Percentiles rank a stretch among this genome's conserved stretches.
phyloP scores from a whole-genome alignment of 1,139 yeast species.

The Kluyveromyces marxianus region DNA sequence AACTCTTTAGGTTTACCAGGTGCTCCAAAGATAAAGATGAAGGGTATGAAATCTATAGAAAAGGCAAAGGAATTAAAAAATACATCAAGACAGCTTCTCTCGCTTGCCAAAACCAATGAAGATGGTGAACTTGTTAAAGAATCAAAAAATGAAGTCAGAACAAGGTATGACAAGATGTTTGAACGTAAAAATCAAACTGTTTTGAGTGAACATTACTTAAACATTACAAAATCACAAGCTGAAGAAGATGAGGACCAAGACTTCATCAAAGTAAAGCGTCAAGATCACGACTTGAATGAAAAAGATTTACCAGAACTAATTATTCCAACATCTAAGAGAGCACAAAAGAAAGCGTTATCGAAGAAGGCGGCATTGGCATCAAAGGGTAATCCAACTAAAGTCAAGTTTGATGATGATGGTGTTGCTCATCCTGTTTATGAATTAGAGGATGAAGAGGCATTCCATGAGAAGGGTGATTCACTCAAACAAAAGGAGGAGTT shows the following conservation, averaged over 20 bases:
- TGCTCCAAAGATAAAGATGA: conserved; percentile 84
- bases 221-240: conserved; percentile 43
- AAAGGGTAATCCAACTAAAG: conserved; percentile 66
- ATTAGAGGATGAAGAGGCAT: conserved; percentile 83
- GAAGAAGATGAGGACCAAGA: conserved; percentile 57
- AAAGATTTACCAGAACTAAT: conserved; percentile 55
- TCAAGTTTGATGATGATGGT: conserved; percentile 92
- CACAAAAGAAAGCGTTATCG: conserved; percentile 80
- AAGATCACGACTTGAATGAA: conserved; percentile 61
- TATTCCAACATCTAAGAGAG: conserved; percentile 72
- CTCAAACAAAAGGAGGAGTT: conserved; percentile 58
- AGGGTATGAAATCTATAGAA: conserved; percentile 38
- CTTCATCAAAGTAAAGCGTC: conserved; percentile 72
- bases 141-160: conserved; percentile 49
- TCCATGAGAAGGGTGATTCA: conserved; percentile 71
- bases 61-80: conserved; percentile 70
- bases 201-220: conserved; percentile 78
- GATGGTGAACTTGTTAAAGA: conserved; percentile 50
- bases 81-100: conserved; percentile 60
- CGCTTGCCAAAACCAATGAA: conserved; percentile 52
- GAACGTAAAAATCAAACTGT: conserved; percentile 92
- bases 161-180: conserved; percentile 94
- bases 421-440: conserved; percentile 85
- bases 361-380: conserved; percentile 67
- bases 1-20: conserved; percentile 89